Evolutionary conservation across 2,329 filamentous ascomycete species (phyloP).

Genomic region (Ophiostoma triangulosporum): DNA sequence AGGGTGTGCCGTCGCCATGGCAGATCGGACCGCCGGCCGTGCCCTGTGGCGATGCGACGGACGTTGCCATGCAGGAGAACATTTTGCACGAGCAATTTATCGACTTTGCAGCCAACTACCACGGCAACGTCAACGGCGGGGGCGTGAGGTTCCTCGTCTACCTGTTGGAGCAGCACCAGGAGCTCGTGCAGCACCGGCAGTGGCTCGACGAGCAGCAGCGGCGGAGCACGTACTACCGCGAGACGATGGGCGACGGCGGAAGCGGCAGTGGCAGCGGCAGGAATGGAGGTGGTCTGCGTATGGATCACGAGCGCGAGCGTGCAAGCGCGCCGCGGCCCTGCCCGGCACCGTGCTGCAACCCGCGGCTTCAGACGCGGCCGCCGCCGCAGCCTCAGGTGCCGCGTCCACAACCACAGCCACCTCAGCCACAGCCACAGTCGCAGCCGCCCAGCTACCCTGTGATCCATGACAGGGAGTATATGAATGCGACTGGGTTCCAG

Average conservation of each 20-base stretch:
- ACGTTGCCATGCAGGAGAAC: neutral
- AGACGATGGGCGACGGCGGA: too few species aligned
- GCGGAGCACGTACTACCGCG: neutral
- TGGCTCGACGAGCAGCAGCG: neutral
- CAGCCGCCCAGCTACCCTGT: too few species aligned
- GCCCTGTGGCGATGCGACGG: neutral
- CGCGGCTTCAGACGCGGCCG: too few species aligned
- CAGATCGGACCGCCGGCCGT: neutral
- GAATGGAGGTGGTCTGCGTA: neutral
- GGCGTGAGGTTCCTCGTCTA: neutral
- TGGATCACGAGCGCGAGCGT: too few species aligned
- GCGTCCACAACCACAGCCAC: too few species aligned
- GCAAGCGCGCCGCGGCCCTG: too few species aligned
- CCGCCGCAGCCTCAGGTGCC: too few species aligned
- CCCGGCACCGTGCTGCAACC: too few species aligned
- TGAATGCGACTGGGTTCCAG: too few species aligned
- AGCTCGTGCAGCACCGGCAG: neutral
- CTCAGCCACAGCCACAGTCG: too few species aligned
- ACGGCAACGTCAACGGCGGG: neutral
- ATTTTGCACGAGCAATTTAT: conserved; percentile 1
- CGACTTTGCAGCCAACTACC: neutral
- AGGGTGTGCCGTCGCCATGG: neutral
- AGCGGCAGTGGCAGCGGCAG: neutral
- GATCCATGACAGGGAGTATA: too few species aligned
- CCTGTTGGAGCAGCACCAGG: neutral